Conservation (phyloP, 345 rosid species). For the Raphanus sativus region DNA sequence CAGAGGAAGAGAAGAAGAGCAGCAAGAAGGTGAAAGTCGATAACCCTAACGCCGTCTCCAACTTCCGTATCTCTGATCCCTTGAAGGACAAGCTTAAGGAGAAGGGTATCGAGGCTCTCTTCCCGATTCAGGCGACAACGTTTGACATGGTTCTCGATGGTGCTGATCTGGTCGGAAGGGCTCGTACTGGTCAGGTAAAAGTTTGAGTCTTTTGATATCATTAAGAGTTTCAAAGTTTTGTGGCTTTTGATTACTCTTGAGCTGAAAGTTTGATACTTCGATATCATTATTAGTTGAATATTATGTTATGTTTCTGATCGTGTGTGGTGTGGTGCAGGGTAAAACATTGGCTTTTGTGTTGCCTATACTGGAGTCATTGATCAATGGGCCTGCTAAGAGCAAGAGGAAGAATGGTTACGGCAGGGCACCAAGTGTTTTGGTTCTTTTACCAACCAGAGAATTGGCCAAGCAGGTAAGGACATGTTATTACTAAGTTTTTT, state of each 20-base stretch:
- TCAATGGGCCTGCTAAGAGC: constrained; percentile 62
- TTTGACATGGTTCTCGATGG: constrained; percentile 74
- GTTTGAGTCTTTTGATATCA: background rate
- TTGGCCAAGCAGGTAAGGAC: constrained; percentile 78
- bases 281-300: background rate
- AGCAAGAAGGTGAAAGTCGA: constrained; percentile 48
- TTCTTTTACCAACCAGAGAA: constrained; percentile 93
- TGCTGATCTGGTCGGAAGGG: constrained; percentile 86
- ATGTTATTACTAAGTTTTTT: background rate
- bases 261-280: background rate
- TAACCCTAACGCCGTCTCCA: constrained; percentile 68
- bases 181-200: constrained; percentile 92
- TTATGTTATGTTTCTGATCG: constrained; percentile 6
- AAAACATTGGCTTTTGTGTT: constrained; percentile 95
- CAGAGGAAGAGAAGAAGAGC: constrained; percentile 55
- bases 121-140: constrained; percentile 89
- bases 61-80: constrained; percentile 67
- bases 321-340: constrained; percentile 56
- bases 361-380: constrained; percentile 86
- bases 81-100: constrained; percentile 61
- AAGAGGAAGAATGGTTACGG: constrained; percentile 75
- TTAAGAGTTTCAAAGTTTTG: too few species aligned
- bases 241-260: background rate
- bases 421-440: constrained; percentile 83
- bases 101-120: constrained; percentile 77